Evolutionary conservation across 2,329 filamentous ascomycete species (phyloP).

Genomic region (Aspergillus aculeatus): DNA sequence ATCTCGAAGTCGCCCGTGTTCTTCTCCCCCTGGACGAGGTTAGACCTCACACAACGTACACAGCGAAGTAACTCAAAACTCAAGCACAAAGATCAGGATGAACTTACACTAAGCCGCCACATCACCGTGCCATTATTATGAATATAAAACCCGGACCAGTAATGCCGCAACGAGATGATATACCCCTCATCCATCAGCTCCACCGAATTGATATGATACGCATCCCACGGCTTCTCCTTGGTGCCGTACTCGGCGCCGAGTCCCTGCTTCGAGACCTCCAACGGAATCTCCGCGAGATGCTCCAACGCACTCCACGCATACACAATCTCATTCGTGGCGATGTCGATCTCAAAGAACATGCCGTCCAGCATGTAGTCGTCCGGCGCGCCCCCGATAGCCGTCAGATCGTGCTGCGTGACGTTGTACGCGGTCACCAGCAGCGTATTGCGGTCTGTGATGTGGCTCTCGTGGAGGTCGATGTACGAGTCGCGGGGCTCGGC

Average conservation of each 20-base stretch:
- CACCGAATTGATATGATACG: slow-evolving; percentile 39
- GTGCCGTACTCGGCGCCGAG: slow-evolving; percentile 19
- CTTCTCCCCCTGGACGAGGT: slow-evolving; percentile 20
- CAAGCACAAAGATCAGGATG: no score
- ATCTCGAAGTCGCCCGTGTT: slow-evolving; percentile 28
- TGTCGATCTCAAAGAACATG: slow-evolving; percentile 37
- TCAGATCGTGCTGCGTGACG: slow-evolving; percentile 33
- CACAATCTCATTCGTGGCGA: slow-evolving; percentile 34
- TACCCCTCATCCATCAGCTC: slow-evolving; percentile 33
- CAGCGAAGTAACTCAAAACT: background rate
- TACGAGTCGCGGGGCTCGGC: slow-evolving; percentile 25
- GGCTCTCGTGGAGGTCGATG: slow-evolving; percentile 38
- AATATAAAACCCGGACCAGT: slow-evolving; percentile 34
- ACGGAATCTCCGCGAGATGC: slow-evolving; percentile 30
- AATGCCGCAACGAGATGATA: slow-evolving; percentile 38
- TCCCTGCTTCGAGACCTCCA: slow-evolving; percentile 28
- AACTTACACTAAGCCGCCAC: slow-evolving; percentile 28
- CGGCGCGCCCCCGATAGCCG: slow-evolving; percentile 28
- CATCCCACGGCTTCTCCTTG: slow-evolving; percentile 33
- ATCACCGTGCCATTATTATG: slow-evolving; percentile 30
- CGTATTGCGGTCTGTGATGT: slow-evolving; percentile 33
- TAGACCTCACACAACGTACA: background rate
- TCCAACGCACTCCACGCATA: slow-evolving; percentile 37
- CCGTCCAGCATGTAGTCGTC: slow-evolving; percentile 35
- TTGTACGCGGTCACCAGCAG: slow-evolving; percentile 38